Evolutionary conservation across 345 rosid species (phyloP).

Genomic region (Draba incana): DNA sequence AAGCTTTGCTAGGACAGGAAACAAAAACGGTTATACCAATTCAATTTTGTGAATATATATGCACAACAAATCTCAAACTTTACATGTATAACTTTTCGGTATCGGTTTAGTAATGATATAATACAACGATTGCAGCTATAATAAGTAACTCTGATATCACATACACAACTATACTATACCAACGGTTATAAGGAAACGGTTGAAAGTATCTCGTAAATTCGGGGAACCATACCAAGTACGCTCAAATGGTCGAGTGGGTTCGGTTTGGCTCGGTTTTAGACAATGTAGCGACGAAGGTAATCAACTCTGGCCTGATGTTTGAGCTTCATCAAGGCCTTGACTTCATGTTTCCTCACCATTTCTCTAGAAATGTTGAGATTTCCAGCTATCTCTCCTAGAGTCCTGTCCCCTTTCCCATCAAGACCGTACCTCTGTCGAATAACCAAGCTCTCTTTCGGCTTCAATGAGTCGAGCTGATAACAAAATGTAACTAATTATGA

Average conservation of each 20-base stretch:
- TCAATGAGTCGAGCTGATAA: conserved; percentile 79
- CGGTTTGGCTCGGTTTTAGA: conserved; percentile 45
- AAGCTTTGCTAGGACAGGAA: background rate
- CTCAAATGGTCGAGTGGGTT: background rate
- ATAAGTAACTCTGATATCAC: conserved; percentile 33
- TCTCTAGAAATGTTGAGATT: conserved; percentile 94
- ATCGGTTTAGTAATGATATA: conserved; percentile 15
- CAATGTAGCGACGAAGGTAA: conserved; percentile 72
- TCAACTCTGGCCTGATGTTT: conserved; percentile 90
- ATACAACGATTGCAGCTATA: conserved; percentile 31
- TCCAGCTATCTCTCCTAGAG: conserved; percentile 89
- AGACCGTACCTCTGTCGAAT: conserved; percentile 90
- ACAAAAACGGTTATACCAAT: background rate
- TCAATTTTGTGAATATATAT: background rate
- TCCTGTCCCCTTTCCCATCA: conserved; percentile 93
- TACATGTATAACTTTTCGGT: conserved; percentile 42
- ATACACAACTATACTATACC: conserved; percentile 40
- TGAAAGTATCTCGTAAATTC: background rate
- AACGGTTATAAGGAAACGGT: conserved; percentile 21
- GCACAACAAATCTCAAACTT: conserved; percentile 27
- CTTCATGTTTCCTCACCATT: conserved; percentile 97
- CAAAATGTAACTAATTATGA: conserved; percentile 3
- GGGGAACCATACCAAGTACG: conserved; percentile 10
- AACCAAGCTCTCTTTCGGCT: conserved; percentile 95
- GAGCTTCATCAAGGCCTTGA: conserved; percentile 96